phyloP scores from a whole-genome alignment of 805 yeast genomes.

The Blastobotrys americana region DNA sequence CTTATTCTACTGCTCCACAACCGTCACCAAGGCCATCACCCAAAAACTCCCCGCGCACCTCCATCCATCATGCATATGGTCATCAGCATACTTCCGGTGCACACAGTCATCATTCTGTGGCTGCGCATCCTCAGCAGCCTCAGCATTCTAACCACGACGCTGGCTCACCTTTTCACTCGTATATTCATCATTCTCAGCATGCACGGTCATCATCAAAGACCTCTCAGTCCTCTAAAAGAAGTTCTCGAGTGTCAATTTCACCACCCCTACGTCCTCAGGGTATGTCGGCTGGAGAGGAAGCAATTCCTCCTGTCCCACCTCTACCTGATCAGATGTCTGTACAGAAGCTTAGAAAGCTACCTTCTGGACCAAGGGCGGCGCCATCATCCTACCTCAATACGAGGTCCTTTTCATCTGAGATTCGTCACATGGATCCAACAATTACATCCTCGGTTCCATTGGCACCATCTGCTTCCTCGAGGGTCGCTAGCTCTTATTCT shows the following conservation, averaged over 20 bases:
- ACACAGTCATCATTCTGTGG: too few species aligned
- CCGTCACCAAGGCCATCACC: too few species aligned
- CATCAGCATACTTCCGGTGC: too few species aligned
- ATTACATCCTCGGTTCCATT: background rate
- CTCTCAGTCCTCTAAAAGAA: background rate
- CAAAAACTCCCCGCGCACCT: too few species aligned
- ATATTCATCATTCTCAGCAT: background rate
- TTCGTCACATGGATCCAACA: background rate
- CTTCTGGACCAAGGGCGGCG: slow-evolving; percentile 1
- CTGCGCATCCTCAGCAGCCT: too few species aligned
- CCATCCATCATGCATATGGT: too few species aligned
- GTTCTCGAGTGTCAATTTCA: background rate
- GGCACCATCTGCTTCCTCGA: background rate
- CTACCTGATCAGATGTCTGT: slow-evolving; percentile 16
- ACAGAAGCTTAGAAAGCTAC: slow-evolving; percentile 10
- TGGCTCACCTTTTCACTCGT: background rate
- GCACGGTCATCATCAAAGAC: background rate
- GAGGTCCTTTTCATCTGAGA: background rate
- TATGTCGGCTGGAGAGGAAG: background rate
- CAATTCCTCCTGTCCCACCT: slow-evolving; percentile 20
- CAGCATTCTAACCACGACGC: too few species aligned
- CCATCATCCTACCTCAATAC: background rate
- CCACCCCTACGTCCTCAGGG: slow-evolving; percentile 4
- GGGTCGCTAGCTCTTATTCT: background rate
- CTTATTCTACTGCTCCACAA: too few species aligned